These are phyloP conservation scores for Ceratocystis alfenasii DNA, from an alignment of 2,329 filamentous ascomycete species.

Conservation along the genomic window DNA sequence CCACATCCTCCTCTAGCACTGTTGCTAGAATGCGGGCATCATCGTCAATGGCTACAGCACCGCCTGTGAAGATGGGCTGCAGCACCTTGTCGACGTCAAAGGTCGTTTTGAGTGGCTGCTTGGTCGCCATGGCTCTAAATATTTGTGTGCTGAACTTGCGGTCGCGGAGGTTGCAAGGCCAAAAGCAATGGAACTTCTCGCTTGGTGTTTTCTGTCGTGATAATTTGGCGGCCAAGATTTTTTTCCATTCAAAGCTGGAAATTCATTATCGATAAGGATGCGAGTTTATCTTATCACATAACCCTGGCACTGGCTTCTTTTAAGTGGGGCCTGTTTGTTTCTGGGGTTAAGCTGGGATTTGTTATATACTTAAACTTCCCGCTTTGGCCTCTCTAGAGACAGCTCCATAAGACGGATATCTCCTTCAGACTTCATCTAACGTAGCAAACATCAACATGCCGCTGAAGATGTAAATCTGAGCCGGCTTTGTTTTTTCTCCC, in stretches of 20 bases:
- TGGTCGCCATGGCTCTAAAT: constrained; percentile 42
- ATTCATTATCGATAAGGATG: constrained; percentile 20
- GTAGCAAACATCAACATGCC: background rate
- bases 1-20: constrained; percentile 79
- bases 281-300: constrained; percentile 19
- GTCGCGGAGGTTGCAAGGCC: background rate
- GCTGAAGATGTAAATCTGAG: constrained; percentile 5
- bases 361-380: no score
- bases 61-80: constrained; percentile 87
- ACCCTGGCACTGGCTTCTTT: background rate
- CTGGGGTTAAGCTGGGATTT: background rate
- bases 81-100: constrained; percentile 76
- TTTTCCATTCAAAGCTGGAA: constrained; percentile 23
- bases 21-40: constrained; percentile 74
- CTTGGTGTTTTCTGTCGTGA: constrained; percentile 20
- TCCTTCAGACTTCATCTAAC: background rate
- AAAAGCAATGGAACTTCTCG: background rate
- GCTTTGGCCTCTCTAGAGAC: no score
- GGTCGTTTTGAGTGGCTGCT: constrained; percentile 64
- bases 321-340: background rate
- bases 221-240: constrained; percentile 5
- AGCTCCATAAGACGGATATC: no score
- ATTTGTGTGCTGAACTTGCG: background rate
- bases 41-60: constrained; percentile 70
- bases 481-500: background rate